Percentiles rank a stretch among this genome's conserved stretches.
Evolutionary conservation across 176 grass and related monocot species (phyloP).

Genomic region (Raddia guianensis): DNA sequence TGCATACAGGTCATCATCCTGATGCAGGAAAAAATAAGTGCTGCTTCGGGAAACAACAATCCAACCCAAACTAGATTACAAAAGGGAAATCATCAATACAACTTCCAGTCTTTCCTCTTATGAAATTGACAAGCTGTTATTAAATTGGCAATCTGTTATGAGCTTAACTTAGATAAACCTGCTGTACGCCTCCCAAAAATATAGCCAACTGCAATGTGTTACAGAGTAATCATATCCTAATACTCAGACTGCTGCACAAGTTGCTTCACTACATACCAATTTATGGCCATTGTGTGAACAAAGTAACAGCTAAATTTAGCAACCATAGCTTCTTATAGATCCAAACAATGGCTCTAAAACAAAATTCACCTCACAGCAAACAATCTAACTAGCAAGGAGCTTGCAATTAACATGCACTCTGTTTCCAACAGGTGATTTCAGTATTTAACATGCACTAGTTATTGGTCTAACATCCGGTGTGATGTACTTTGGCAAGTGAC

Average conservation of each 20-base stretch:
- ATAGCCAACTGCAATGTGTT: background rate
- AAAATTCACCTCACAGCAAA: background rate
- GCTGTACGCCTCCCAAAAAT: background rate
- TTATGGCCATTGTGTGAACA: background rate
- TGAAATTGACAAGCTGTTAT: background rate
- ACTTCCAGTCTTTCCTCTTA: background rate
- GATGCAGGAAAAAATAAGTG: background rate
- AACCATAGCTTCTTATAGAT: background rate
- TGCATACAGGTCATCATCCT: background rate
- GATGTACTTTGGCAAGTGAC: conserved; percentile 22
- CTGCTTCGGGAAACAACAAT: background rate
- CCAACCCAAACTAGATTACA: background rate
- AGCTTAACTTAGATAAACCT: background rate
- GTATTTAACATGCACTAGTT: background rate
- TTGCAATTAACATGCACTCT: background rate
- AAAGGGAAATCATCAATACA: background rate
- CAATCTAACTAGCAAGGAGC: conserved; percentile 9
- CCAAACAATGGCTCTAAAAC: background rate
- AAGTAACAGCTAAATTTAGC: conserved; percentile 21
- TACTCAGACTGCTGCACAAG: background rate
- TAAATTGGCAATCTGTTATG: background rate
- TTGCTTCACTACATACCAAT: background rate
- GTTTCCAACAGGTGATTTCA: conserved; percentile 8
- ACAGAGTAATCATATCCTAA: background rate
- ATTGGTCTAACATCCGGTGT: background rate